Evolutionary conservation across 192 early-diverging fungal species (phyloP), one percentile per base, ranked within the genome.

Genomic region (Entomortierella lignicola): DNA sequence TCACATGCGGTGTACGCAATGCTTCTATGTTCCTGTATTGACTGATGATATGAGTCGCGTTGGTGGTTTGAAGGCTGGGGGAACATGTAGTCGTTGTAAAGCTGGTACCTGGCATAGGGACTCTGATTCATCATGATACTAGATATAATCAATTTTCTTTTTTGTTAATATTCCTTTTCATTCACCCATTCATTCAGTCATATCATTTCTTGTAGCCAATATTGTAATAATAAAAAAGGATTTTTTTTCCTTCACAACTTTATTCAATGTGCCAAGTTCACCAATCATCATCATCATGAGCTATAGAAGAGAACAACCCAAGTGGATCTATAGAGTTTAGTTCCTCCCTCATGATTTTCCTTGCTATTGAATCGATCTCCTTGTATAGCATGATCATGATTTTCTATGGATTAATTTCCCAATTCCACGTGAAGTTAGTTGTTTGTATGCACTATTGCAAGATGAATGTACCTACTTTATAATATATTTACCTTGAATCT

Each of bases 61-160:
- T n/a, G n/a, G 50, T 12, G 17, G 8, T 20, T 54, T 47, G 8
- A 72, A 59, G n/a, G 42, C 71, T 18, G 62, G 61, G 0, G 61
- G 61, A 31, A 64, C 55, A 3, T 72, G 71, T 27, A 59, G n/a
- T 42, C 55, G 71, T n/a, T 72, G 71, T 50, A 72, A 60, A 37
- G 71, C 71, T 20, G 71, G 71, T 18, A 72, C 71, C 31, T 72
- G 71, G 71, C 27, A 65, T n/a, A 7, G 31, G 56, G 66, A 69
- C 25, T 47, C n/a, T 20, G 56, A 58, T 58, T 37, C 3, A 47
- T 3, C 20, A 42, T 42, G 13, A 42, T 47, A 12, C 20, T 47
- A 37, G 34, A n/a, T n/a, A n/a, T n/a, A n/a, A n/a, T n/a, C n/a
- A n/a, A 10, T 42, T 42, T 42, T 15, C 44, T 3, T 47, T 47